These are phyloP conservation scores for Lactifluus piperatus DNA, from an alignment of 768 basidiomycete species.

Conservation along the genomic window DNA sequence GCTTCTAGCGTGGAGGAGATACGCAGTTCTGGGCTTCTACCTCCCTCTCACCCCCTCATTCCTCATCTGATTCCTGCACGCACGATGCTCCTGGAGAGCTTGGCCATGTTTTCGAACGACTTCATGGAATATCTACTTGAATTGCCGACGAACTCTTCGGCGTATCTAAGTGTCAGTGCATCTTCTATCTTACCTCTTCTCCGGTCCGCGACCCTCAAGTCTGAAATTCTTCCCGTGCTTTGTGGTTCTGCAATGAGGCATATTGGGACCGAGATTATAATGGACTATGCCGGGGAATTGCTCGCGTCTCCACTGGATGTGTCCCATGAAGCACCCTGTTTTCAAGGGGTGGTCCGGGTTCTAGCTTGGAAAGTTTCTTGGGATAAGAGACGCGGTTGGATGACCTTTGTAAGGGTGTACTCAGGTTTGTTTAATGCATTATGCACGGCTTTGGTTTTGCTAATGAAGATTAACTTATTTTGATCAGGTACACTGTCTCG, in stretches of 20 bases:
- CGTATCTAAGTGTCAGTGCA: constrained; percentile 55
- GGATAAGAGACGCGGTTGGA: constrained; percentile 81
- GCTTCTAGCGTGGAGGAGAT: constrained; percentile 44
- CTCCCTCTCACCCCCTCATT: constrained; percentile 55
- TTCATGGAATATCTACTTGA: constrained; percentile 66
- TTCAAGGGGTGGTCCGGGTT: constrained; percentile 45
- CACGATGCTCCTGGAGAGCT: constrained; percentile 60
- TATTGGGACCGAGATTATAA: constrained; percentile 69
- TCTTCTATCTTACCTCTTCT: constrained; percentile 51
- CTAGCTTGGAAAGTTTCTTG: constrained; percentile 87
- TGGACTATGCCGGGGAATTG: constrained; percentile 77
- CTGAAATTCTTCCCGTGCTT: constrained; percentile 66
- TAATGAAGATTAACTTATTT: constrained; percentile 5
- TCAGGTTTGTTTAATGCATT: constrained; percentile 52
- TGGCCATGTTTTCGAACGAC: constrained; percentile 73
- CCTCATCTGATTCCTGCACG: constrained; percentile 61
- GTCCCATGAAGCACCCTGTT: constrained; percentile 34
- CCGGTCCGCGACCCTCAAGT: constrained; percentile 55
- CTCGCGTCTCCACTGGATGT: constrained; percentile 73
- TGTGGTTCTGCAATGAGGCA: constrained; percentile 78
- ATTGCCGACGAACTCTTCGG: constrained; percentile 45
- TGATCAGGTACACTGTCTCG: constrained; percentile 56
- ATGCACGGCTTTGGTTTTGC: background rate
- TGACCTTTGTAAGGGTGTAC: constrained; percentile 87
- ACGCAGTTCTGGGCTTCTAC: constrained; percentile 36